Evolutionary conservation across 331 rosid genomes (phyloP), one percentile per base, ranked within the genome.

Genomic region (Quercus tomentella): DNA sequence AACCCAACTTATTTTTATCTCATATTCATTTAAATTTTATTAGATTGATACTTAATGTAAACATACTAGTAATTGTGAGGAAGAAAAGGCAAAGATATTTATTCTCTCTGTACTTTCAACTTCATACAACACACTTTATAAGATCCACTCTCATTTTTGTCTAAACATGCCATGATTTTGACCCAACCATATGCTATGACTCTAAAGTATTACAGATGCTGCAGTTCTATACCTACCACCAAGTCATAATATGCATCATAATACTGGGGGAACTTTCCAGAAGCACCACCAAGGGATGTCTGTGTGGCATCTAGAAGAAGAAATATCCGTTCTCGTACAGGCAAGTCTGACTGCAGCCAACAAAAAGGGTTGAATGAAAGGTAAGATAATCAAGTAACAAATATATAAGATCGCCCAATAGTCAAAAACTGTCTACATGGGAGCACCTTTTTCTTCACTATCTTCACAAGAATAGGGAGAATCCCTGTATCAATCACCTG

Each of bases 291-390:
- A 83, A 91, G 92, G 78, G 98, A 93, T 82, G 99, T 91, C 82
- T 95, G 99, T 61, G 96, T 95, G 67, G 99, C 99, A 89, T 95
- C 99, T 76, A 95, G 90, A 75, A 95, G 93, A 77, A 95, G 98
- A 88, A 95, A 95, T 70, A 91, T 87, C 78, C 97, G 88, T 87
- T 91, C 99, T 77, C 99, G 87, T 75, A 86, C 97, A 16, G 93
- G 94, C 81, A 91, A 89, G 71, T 95, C 92, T 75, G 99, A 91
- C 99, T 95, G 92, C 88, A 87, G 83, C 61, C 73, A 58, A 60
- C 55, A 81, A 58, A 66, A 82, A 55, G 12, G 55, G 58, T 30
- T 25, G 71, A 56, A 70, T 72, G 31, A 54, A 69, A 69, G 72
- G 51, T 35, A 33, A 20, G 52, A 25, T 35, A 33, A 33, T 12